phyloP scores from a whole-genome alignment of 352 stramenopile genomes.

The Stephanocyclus meneghinianus region DNA sequence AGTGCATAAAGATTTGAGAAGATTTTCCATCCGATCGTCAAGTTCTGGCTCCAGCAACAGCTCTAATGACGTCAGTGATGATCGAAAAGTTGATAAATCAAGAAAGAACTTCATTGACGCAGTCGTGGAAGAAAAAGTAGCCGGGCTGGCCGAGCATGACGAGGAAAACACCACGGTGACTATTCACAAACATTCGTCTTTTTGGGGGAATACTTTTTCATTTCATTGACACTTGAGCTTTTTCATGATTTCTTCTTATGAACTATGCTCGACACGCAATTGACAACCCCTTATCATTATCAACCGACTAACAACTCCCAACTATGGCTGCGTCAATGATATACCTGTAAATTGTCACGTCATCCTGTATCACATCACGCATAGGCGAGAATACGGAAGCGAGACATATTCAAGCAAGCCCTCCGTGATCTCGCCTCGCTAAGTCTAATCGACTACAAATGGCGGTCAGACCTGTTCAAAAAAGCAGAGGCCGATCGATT shows the following conservation, averaged over 20 bases:
- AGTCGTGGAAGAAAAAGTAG: slow-evolving; percentile 47
- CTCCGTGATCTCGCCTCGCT: slow-evolving; percentile 63
- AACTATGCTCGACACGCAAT: not conserved
- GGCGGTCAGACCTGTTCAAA: slow-evolving; percentile 74
- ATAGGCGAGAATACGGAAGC: slow-evolving; percentile 40
- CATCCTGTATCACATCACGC: not conserved
- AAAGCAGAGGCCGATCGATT: slow-evolving; percentile 71
- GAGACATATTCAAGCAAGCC: slow-evolving; percentile 55
- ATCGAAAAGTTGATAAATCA: not conserved
- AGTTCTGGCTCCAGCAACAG: slow-evolving; percentile 3
- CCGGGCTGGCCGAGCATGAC: slow-evolving; percentile 28
- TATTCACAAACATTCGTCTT: not conserved
- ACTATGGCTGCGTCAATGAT: not conserved
- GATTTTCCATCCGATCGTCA: not conserved
- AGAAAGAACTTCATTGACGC: slow-evolving; percentile 39
- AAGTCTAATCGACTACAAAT: slow-evolving; percentile 79
- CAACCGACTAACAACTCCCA: not conserved
- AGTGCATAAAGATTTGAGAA: too few relatives aligned
- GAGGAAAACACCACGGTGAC: slow-evolving; percentile 37
- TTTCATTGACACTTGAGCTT: not conserved
- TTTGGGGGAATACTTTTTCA: not conserved
- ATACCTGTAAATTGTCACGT: not conserved
- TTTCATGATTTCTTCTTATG: not conserved
- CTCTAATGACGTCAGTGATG: not conserved
- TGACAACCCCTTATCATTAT: too few relatives aligned